Evolutionary conservation across 208 protist species (phyloP).

Genomic region (Acanthamoeba polyphaga): DNA sequence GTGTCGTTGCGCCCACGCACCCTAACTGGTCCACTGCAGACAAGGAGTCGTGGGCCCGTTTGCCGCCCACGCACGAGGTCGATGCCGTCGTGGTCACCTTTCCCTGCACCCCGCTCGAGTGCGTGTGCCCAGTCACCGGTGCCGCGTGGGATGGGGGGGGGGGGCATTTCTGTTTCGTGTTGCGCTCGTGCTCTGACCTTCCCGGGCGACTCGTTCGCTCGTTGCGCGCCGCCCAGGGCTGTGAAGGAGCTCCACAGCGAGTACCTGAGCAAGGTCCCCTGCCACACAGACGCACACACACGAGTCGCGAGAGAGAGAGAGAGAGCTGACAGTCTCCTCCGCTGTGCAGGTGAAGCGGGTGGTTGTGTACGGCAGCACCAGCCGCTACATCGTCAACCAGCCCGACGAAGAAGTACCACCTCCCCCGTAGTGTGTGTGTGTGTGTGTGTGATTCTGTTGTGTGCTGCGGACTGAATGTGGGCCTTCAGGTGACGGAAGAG

Average conservation of each 20-base stretch:
- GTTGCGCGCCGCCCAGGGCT: neutral
- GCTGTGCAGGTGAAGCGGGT: neutral
- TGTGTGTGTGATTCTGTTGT: no score
- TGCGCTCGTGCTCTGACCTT: neutral
- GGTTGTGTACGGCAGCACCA: conserved; percentile 50
- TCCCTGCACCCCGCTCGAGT: conserved; percentile 36
- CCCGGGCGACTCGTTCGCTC: neutral
- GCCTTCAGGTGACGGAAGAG: conserved; percentile 12
- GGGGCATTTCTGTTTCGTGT: no score
- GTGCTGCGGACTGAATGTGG: no score
- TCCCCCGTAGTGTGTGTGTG: no score
- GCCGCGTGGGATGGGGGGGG: neutral
- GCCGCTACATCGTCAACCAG: conserved; percentile 56
- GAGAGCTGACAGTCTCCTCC: neutral
- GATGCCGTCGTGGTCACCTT: conserved; percentile 30
- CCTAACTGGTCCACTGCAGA: neutral
- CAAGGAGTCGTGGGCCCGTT: conserved; percentile 11
- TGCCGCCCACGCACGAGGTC: conserved; percentile 8
- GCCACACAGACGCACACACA: neutral
- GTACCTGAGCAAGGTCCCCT: conserved; percentile 13
- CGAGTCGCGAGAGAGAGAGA: no score
- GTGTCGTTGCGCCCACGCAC: neutral
- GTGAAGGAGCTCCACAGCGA: conserved; percentile 30
- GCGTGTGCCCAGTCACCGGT: neutral
- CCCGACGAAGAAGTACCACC: conserved; percentile 38